Evolutionary conservation across 2,329 filamentous ascomycete species (phyloP).

Genomic region (Ceratocystiopsis brevicomis): DNA sequence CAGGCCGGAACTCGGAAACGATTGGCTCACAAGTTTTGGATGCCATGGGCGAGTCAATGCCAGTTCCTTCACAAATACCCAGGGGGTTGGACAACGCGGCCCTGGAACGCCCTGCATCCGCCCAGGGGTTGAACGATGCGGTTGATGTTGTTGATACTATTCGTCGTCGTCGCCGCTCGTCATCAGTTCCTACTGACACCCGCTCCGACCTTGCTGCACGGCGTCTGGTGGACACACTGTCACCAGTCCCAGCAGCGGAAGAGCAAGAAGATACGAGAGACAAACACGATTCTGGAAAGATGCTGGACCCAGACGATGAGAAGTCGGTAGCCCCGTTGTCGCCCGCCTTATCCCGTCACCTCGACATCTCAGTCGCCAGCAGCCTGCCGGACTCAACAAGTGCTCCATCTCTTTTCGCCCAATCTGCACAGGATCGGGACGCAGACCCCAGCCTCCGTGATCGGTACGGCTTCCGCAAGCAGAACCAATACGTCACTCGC

Average conservation of each 20-base stretch:
- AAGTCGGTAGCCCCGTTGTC: neutral
- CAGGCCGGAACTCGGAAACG: too few relatives aligned
- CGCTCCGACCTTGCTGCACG: conserved; percentile 15
- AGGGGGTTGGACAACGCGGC: neutral
- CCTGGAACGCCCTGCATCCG: too few relatives aligned
- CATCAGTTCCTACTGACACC: conserved; percentile 17
- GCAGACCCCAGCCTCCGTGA: conserved; percentile 43
- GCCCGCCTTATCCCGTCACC: conserved; percentile 1
- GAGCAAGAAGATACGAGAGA: conserved; percentile 9
- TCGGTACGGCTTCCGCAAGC: conserved; percentile 83
- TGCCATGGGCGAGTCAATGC: conserved; percentile 20
- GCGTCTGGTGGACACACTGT: conserved; percentile 2
- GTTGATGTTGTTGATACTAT: neutral
- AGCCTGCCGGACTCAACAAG: conserved; percentile 5
- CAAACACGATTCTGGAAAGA: conserved; percentile 34
- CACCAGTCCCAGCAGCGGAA: neutral
- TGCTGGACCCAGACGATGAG: conserved; percentile 18
- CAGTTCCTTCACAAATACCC: conserved; percentile 9
- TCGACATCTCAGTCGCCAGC: neutral
- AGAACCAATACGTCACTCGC: conserved; percentile 56
- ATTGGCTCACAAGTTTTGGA: conserved; percentile 21
- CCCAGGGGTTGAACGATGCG: too few relatives aligned
- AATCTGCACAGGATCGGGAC: conserved; percentile 17
- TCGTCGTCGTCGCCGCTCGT: conserved; percentile 9
- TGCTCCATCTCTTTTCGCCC: conserved; percentile 4